Percentiles rank a stretch among this genome's conserved stretches.
These are phyloP conservation scores for Benincasa hispida DNA, from an alignment of 306 rosid species.

Conservation along the genomic window DNA sequence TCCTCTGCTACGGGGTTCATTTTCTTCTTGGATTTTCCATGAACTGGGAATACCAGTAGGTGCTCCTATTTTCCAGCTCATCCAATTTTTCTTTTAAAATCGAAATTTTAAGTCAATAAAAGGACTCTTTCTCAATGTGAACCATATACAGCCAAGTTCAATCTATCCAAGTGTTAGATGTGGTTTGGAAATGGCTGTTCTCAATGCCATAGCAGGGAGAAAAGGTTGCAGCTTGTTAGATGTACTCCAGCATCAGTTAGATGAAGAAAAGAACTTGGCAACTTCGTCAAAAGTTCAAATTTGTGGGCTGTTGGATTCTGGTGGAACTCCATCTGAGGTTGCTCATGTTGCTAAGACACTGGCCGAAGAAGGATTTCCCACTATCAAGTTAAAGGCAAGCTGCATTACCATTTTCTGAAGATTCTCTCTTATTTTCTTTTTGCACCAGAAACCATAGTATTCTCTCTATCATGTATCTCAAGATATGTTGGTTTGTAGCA, in stretches of 20 bases:
- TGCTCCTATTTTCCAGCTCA: slow-evolving; percentile 10
- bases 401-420: neutral
- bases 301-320: slow-evolving; percentile 68
- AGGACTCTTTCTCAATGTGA: neutral
- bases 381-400: slow-evolving; percentile 73
- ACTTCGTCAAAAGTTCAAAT: slow-evolving; percentile 37
- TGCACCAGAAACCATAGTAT: neutral
- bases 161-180: slow-evolving; percentile 94
- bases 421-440: slow-evolving; percentile 1
- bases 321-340: slow-evolving; percentile 58
- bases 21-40: slow-evolving; percentile 77
- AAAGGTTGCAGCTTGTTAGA: slow-evolving; percentile 47
- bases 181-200: slow-evolving; percentile 98
- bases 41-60: slow-evolving; percentile 74
- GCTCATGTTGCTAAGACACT: slow-evolving; percentile 54
- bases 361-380: slow-evolving; percentile 71
- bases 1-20: slow-evolving; percentile 65
- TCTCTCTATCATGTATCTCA: neutral
- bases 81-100: neutral
- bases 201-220: slow-evolving; percentile 64
- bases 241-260: slow-evolving; percentile 33
- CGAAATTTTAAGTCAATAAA: neutral
- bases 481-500: neutral
- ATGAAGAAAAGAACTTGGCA: slow-evolving; percentile 18
- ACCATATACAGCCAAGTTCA: slow-evolving; percentile 50